Evolutionary conservation across 352 stramenopile species (phyloP), one percentile per base, ranked within the genome.

Genomic region (Thalassiosira livingstoniorum): DNA sequence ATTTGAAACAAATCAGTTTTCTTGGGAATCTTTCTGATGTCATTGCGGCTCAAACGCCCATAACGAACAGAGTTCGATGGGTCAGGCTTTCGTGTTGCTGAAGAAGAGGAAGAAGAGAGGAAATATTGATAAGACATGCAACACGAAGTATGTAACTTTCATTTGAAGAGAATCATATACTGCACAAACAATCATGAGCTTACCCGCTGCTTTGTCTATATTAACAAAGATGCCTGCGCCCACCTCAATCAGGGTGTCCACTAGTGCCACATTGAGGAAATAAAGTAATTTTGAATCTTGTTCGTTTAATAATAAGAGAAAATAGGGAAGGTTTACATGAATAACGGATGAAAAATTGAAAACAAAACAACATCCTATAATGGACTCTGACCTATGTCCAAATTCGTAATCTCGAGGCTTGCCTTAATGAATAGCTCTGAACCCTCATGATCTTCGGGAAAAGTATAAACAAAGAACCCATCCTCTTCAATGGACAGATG

Each of bases 381-480:
- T n/a, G n/a, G n/a, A n/a, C n/a, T n/a, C n/a, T n/a, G n/a, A n/a
- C n/a, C 15, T 11, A 80, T 18, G 25, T 42, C 18, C 15, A 21
- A 4, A 51, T 43, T 60, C 45, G 53, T 39, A 31, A 78, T 10
- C 7, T 74, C 15, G 2, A 82, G 23, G 32, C 57, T n/a, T 29
- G 78, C 78, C 15, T 35, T 68, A 57, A 86, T 70, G 10, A 42
- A 62, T 35, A 86, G 68, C 25, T 86, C 78, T 53, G 66, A 18
- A 18, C 73, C 57, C 1, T 64, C 78, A 23, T 54, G 29, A 62
- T 7, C n/a, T 2, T 5, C n/a, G 0, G 70, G 71, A 39, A 80
- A 75, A 0, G 78, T 86, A 34, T 82, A 69, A 1, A 86, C 29
- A 37, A 85, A 85, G 39, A 85, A 81, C 23, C 78, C 74, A 43